Evolutionary conservation across 2,329 filamentous ascomycete genomes (phyloP), one percentile per base, ranked within the genome.

Genomic region (Fusarium acutatum): DNA sequence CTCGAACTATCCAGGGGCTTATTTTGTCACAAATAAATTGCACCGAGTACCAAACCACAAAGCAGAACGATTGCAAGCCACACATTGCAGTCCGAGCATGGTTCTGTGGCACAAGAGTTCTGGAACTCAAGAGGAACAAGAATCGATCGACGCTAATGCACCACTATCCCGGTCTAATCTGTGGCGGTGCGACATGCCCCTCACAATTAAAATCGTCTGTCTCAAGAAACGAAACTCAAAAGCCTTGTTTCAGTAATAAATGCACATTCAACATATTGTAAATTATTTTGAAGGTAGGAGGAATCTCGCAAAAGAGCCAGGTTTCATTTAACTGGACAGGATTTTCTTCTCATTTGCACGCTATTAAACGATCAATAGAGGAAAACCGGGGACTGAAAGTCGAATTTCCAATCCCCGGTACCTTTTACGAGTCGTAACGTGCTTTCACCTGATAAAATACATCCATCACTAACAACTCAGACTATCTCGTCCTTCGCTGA

Each of bases 71-170:
- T 38, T 46, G 17, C 49, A 64, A 54, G 44, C 40, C 52, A 63
- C 34, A 43, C 30, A 40, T 72, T 35, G 46, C 54, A 53, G n/a
- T 57, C 40, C 43, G 24, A 34, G 47, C 67, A 64, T 64, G 49
- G 37, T 59, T 53, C 30, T 41, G 53, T 69, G 57, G 47, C 61
- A 65, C 68, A 68, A 26, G 37, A 44, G 46, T 78, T 79, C 78
- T 79, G 76, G 73, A 77, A 76, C 64, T 73, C 40, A 35, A 59
- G 60, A 73, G 68, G 64, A 71, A 68, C 53, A 58, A 63, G 59
- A 66, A 68, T 71, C 64, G 79, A 81, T 81, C 80, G 80, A 67
- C 80, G 80, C 80, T 81, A 81, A 82, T 81, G 80, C 80, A 78
- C 67, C 50, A 41, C 40, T 66, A 75, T 61, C 75, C 74, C 47